Conservation (phyloP, 2,329 filamentous ascomycete genomes). For the Phyllachora maydis region DNA sequence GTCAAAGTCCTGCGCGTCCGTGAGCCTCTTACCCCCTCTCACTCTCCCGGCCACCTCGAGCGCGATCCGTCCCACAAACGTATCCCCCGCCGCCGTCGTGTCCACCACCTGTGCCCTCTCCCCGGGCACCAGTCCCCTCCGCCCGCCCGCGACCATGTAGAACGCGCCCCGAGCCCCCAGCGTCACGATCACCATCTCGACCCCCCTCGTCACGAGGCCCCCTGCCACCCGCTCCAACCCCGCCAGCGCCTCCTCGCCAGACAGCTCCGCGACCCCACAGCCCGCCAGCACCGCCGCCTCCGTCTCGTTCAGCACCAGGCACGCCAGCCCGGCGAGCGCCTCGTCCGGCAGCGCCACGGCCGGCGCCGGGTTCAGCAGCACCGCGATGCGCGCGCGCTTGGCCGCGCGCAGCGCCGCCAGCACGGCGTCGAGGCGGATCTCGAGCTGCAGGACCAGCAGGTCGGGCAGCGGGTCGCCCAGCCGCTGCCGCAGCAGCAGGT, state of each 20-base stretch:
- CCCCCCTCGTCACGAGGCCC: conserved; percentile 47
- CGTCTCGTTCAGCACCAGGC: conserved; percentile 79
- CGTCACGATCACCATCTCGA: conserved; percentile 63
- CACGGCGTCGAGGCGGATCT: conserved; percentile 48
- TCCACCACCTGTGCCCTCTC: conserved; percentile 63
- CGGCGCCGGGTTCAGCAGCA: conserved; percentile 73
- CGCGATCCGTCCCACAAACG: conserved; percentile 78
- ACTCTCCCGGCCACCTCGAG: conserved; percentile 45
- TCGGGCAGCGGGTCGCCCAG: conserved; percentile 20
- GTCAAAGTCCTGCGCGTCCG: conserved; percentile 22
- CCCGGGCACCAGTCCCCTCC: conserved; percentile 33
- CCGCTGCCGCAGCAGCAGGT: not conserved
- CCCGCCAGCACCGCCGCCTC: conserved; percentile 59
- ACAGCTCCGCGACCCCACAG: conserved; percentile 24
- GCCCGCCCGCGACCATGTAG: conserved; percentile 22
- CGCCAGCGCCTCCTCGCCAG: conserved; percentile 17
- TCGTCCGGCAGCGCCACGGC: conserved; percentile 46
- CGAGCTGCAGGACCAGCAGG: conserved; percentile 58
- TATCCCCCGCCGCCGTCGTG: conserved; percentile 87
- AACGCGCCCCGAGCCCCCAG: conserved; percentile 65
- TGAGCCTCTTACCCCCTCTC: conserved; percentile 8
- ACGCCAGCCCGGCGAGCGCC: conserved; percentile 47
- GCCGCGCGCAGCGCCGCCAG: conserved; percentile 35
- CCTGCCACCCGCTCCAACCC: conserved; percentile 25
- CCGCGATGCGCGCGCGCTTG: conserved; percentile 25